phyloP scores from a whole-genome alignment of 2,329 filamentous ascomycete genomes.

The Aspergillus luchuensis region DNA sequence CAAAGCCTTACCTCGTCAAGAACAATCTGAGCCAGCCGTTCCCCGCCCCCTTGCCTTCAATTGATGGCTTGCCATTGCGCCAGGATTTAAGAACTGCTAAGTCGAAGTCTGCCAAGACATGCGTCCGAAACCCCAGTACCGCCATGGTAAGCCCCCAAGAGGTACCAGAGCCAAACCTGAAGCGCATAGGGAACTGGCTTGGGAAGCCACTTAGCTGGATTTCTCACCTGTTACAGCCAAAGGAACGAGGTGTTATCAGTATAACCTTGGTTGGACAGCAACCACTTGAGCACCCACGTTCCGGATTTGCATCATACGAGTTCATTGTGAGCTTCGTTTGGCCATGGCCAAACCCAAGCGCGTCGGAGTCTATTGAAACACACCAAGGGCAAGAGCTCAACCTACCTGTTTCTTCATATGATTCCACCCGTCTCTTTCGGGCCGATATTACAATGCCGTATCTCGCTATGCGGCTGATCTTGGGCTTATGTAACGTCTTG shows the following conservation, averaged over 20 bases:
- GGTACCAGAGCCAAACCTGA: not conserved
- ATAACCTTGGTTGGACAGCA: not conserved
- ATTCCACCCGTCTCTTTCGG: not conserved
- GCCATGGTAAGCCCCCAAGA: not conserved
- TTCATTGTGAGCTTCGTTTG: not conserved
- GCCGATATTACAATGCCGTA: not conserved
- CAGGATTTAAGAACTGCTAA: not conserved
- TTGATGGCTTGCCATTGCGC: constrained; percentile 18
- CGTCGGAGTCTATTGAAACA: not conserved
- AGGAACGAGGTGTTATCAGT: not conserved
- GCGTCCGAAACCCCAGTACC: not conserved
- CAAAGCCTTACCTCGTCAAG: constrained; percentile 3
- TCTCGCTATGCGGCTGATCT: not conserved
- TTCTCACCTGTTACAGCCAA: not conserved
- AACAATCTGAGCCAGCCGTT: constrained; percentile 18
- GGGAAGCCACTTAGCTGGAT: not conserved
- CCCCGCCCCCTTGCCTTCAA: constrained; percentile 18
- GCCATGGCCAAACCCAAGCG: not conserved
- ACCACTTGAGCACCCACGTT: not conserved
- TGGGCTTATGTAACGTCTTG: not conserved
- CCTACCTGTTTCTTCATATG: not conserved
- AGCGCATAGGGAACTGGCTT: not conserved
- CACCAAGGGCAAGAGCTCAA: not conserved
- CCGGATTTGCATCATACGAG: not conserved
- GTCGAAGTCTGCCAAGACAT: not conserved